A percentile compares a stretch with the other conserved stretches of the same genome.
Evolutionary conservation across 441 rosid species (phyloP).

Genomic region (Erodium moschatum): DNA sequence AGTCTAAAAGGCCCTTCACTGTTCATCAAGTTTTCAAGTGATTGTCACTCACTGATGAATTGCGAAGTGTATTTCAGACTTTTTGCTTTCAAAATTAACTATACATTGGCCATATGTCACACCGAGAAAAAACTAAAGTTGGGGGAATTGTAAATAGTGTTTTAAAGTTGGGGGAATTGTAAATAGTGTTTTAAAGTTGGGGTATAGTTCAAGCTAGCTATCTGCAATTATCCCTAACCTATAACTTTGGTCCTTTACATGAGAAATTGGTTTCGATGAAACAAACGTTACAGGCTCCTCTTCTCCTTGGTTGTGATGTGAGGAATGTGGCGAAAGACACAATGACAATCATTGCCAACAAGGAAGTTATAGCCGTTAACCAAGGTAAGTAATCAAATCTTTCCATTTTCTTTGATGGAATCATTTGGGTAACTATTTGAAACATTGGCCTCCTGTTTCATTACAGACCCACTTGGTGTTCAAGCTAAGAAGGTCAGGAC

Average conservation of each 20-base stretch:
- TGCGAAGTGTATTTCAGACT: too few relatives aligned
- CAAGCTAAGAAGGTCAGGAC: conserved; percentile 63
- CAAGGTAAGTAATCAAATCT: conserved; percentile 35
- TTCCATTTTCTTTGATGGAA: not conserved
- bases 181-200: not conserved
- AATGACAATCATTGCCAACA: conserved; percentile 39
- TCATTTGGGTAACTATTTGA: not conserved
- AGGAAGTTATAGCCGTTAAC: conserved; percentile 59
- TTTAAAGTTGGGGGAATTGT: not conserved
- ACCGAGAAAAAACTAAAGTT: too few relatives aligned
- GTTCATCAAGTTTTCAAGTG: too few relatives aligned
- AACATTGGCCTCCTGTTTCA: conserved; percentile 11
- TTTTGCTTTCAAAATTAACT: too few relatives aligned
- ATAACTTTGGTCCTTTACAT: too few relatives aligned
- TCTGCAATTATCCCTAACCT: too few relatives aligned
- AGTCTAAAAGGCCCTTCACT: too few relatives aligned
- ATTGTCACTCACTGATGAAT: too few relatives aligned
- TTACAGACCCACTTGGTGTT: conserved; percentile 53
- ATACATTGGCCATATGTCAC: too few relatives aligned
- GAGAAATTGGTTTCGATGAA: too few relatives aligned
- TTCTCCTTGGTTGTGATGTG: conserved; percentile 63
- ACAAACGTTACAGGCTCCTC: conserved; percentile 41
- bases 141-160: not conserved
- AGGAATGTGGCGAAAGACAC: conserved; percentile 56
- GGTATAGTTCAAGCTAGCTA: too few relatives aligned